A percentile compares a stretch with the other conserved stretches of the same genome.
phyloP scores from a whole-genome alignment of 1,284 basidiomycete genomes.

The Boletus smithii region DNA sequence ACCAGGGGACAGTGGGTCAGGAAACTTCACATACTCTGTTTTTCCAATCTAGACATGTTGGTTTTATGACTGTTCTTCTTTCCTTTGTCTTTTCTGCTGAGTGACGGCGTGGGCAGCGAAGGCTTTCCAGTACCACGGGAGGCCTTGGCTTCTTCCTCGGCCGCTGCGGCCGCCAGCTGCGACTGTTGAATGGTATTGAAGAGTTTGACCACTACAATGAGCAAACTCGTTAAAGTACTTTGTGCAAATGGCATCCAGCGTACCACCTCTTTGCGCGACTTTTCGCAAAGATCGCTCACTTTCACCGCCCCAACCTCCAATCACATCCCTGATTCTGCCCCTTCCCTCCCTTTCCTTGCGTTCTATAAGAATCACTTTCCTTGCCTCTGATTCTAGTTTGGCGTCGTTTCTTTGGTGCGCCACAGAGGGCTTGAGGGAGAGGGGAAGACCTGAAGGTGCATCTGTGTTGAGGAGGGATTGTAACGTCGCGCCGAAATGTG shows the following conservation, averaged over 20 bases:
- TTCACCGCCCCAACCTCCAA: constrained; percentile 81
- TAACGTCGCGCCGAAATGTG: constrained; percentile 68
- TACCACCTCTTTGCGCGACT: constrained; percentile 80
- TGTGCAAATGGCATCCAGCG: constrained; percentile 19
- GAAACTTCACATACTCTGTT: constrained; percentile 47
- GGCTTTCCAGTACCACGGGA: constrained; percentile 69
- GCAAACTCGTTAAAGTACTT: background rate
- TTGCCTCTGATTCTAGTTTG: constrained; percentile 67
- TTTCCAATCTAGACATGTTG: constrained; percentile 49
- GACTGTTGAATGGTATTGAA: constrained; percentile 82
- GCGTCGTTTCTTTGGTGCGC: constrained; percentile 65
- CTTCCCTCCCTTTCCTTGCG: constrained; percentile 75
- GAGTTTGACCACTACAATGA: constrained; percentile 64
- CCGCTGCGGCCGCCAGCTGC: constrained; percentile 51
- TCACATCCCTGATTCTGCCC: constrained; percentile 68
- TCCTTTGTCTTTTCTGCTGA: constrained; percentile 43
- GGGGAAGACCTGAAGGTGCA: constrained; percentile 60
- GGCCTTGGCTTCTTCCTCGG: constrained; percentile 55
- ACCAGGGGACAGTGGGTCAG: background rate
- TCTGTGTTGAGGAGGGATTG: constrained; percentile 66
- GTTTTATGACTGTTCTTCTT: constrained; percentile 55
- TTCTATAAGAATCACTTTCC: constrained; percentile 64
- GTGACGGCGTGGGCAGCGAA: constrained; percentile 59
- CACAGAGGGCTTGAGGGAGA: constrained; percentile 74
- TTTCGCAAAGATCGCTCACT: constrained; percentile 72